Evolutionary conservation across 1,284 basidiomycete genomes (phyloP), one percentile per base, ranked within the genome.

Genomic region (Leccinum subspadiceum): DNA sequence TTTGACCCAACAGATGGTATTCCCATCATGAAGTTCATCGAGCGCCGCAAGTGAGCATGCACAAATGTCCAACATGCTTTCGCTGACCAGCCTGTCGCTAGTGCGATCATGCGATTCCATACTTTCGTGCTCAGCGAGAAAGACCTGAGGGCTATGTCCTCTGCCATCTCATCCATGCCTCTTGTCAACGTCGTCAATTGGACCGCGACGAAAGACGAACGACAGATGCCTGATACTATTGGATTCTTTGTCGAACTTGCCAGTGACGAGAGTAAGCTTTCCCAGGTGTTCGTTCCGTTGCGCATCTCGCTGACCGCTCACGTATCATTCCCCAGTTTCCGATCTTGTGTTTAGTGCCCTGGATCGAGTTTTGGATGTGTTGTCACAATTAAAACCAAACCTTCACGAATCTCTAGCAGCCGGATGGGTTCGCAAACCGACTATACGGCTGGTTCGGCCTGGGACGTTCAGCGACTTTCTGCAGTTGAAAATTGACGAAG

Each of bases 1-100:
- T 70, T 70, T 37, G 63, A 67, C 22, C 52, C 66, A 3, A 48
- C n/a, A 2, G 67, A 64, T 49, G 70, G 68, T 3, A 44, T 53
- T 2, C 70, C 68, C 13, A 46, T 70, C 53, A 48, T 68, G 2
- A 56, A 53, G 12, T 70, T 63, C 51, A 26, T 65, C n/a, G 63
- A 63, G 33, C 65, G 66, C 31, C 52, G 58, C 56, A 56, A 61
- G 63, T 62, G 22, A 57, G 57, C 4, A 37, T 15, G 12, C 35
- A 24, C n/a, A 12, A n/a, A 10, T 12, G 29, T 10, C 51, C 13
- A 5, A 9, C 8, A 20, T 37, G 5, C 20, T 22, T n/a, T 39
- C 15, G 4, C 17, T 53, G 8, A 33, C 17, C 15, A 4, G 17
- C 5, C 13, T 15, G 5, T 26, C 10, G 13, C 15, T 22, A 53